Percentiles rank a stretch among this genome's conserved stretches.
Evolutionary conservation across 2,329 filamentous ascomycete species (phyloP).

Genomic region (Aspergillus flavus): DNA sequence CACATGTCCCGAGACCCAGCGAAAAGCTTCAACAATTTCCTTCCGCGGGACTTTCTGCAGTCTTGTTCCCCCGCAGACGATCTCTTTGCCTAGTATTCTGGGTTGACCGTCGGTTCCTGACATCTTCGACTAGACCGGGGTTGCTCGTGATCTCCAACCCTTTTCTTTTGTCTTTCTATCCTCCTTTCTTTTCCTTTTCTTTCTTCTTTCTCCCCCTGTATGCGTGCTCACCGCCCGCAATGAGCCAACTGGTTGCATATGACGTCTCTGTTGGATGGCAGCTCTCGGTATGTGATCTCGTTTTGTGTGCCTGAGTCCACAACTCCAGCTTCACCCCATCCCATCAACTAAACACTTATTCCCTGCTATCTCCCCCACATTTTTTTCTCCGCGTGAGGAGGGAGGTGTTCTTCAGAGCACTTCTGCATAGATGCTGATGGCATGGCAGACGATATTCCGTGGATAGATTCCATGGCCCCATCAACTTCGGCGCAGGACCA

Average conservation of each 20-base stretch:
- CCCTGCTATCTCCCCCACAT: conserved; percentile 7
- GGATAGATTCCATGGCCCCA: conserved; percentile 57
- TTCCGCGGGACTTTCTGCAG: conserved; percentile 13
- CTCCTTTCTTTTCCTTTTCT: neutral
- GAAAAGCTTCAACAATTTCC: conserved; percentile 16
- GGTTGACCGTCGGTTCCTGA: neutral
- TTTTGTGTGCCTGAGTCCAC: neutral
- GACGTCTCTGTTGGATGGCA: conserved; percentile 51
- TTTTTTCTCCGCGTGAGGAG: conserved; percentile 5
- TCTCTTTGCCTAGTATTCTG: neutral
- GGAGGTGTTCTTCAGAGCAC: neutral
- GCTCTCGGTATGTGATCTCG: conserved; percentile 48
- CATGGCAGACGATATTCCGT: conserved; percentile 50
- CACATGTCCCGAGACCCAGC: conserved; percentile 22
- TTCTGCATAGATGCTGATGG: conserved; percentile 15
- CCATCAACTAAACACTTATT: neutral
- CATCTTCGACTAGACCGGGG: conserved; percentile 5
- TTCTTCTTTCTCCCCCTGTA: conserved; percentile 9
- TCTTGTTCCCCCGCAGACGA: conserved; percentile 9
- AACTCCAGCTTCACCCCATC: neutral
- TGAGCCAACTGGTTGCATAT: conserved; percentile 35
- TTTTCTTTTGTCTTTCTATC: conserved; percentile 4
- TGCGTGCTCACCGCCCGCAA: conserved; percentile 29
- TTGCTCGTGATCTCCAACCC: conserved; percentile 5
- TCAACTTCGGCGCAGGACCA: conserved; percentile 42